Conservation (phyloP, 148 eudicot genomes). For the Tetragonia tetragonoides region DNA sequence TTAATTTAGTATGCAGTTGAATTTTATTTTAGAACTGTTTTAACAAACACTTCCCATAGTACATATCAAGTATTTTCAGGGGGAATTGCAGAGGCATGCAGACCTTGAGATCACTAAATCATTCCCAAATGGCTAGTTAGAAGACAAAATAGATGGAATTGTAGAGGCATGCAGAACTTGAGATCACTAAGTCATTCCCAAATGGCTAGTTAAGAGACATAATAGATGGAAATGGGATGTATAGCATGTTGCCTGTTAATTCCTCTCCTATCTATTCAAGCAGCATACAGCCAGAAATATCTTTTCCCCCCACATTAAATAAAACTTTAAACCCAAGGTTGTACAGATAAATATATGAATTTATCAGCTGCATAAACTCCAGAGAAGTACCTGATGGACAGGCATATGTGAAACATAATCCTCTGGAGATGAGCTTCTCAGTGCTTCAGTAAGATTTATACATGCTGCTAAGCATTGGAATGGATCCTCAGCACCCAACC, state of each 20-base stretch:
- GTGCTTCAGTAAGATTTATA: constrained; percentile 69
- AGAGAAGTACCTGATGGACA: constrained; percentile 69
- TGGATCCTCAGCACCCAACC: constrained; percentile 92
- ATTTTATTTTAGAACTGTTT: too few relatives aligned
- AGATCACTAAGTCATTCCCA: too few relatives aligned
- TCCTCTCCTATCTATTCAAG: background rate
- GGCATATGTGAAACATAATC: constrained; percentile 68
- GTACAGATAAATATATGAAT: background rate
- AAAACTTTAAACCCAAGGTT: background rate
- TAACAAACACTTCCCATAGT: too few relatives aligned
- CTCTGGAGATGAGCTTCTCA: constrained; percentile 82
- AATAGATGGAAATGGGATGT: background rate
- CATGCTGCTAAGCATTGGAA: constrained; percentile 87
- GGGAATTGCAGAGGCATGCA: too few relatives aligned
- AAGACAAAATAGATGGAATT: background rate
- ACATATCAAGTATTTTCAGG: too few relatives aligned
- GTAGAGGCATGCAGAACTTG: too few relatives aligned
- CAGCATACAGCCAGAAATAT: background rate
- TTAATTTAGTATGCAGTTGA: too few relatives aligned
- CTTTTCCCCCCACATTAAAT: background rate
- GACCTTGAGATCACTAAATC: too few relatives aligned
- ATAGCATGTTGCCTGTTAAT: background rate
- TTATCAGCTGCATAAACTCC: background rate
- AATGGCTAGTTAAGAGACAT: background rate
- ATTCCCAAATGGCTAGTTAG: background rate